Conservation (phyloP, 2,329 filamentous ascomycete species). For the Alternaria solani region DNA sequence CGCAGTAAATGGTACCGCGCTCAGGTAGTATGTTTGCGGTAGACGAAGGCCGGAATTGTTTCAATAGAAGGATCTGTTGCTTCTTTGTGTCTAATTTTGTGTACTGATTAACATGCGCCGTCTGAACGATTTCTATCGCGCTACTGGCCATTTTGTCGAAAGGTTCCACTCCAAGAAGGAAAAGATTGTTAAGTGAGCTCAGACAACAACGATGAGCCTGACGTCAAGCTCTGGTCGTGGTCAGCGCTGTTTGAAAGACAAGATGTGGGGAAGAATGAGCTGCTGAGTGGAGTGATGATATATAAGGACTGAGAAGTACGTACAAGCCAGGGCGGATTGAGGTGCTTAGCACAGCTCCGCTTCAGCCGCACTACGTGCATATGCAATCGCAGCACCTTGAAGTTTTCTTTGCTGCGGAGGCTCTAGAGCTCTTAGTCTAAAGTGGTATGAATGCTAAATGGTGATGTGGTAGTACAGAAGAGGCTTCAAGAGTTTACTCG, state of each 20-base stretch:
- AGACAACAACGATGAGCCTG: background rate
- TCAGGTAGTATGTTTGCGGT: background rate
- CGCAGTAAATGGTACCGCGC: background rate
- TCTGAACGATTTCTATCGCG: background rate
- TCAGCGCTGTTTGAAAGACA: background rate
- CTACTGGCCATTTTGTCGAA: background rate
- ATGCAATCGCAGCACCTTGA: background rate
- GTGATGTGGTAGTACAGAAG: conserved; percentile 7
- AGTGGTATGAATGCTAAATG: conserved; percentile 6
- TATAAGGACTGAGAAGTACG: too few species aligned
- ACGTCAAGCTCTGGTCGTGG: too few species aligned
- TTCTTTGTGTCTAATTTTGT: background rate
- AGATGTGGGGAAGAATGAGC: background rate
- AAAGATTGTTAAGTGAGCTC: background rate
- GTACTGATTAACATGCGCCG: background rate
- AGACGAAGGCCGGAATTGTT: background rate
- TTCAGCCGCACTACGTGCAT: background rate
- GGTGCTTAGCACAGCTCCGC: background rate
- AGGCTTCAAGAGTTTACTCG: conserved; percentile 5
- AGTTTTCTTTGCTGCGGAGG: background rate
- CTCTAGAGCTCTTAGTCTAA: background rate
- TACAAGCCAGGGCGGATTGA: background rate
- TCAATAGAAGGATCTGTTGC: background rate
- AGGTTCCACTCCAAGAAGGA: background rate
- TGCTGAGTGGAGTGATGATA: background rate